Base-by-base conservation (phyloP, 495 filamentous ascomycete species). In the Elasticomyces elasticus region DNA sequence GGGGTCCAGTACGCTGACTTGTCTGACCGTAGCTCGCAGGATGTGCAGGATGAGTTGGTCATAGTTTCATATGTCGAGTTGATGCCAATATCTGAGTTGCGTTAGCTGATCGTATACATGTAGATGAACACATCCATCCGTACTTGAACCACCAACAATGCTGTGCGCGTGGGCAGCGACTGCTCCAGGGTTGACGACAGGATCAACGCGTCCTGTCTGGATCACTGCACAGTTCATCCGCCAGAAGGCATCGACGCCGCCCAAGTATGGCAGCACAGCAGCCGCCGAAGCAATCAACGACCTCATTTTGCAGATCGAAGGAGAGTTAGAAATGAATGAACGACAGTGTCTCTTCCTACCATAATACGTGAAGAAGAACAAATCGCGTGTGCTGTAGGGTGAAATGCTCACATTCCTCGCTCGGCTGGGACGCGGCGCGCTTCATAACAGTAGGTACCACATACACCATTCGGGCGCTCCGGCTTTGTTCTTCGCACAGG, bases 1-100 rank as follows among this genome's bases (percentile, higher is more conserved):
- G 84, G 84, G 31, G 75, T 76, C 83, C 83, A 86, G 66, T 87
- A 87, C 5, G 74, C 79, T 23, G 83, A 86, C 57, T 73, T 81
- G 66, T 87, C 84, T 63, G 80, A 68, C 15, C 67, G 66, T 26
- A 84, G 78, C 55, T 72, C 72, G 60, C 84, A 87, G 10, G 80
- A 82, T 2, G 80, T 84, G 63, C 83, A 87, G 12, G 71, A 67
- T 37, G 71, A 79, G 41, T 67, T 64, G 11, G 69, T 37, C 10
- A 87, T 71, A n/a, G 75, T 69, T 10, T 72, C 68, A 43, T 73
- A 77, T 5, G 60, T 71, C 25, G 77, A 61, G 28, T 57, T 62
- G 13, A 69, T 52, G 24, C 65, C 68, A 62, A 85, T 79, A n/a
- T 62, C 74, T 74, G 48, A 42, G 48, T 11, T 28, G 46, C 33